Conservation (phyloP, 352 stramenopile genomes). For the Phytopythium litorale region DNA sequence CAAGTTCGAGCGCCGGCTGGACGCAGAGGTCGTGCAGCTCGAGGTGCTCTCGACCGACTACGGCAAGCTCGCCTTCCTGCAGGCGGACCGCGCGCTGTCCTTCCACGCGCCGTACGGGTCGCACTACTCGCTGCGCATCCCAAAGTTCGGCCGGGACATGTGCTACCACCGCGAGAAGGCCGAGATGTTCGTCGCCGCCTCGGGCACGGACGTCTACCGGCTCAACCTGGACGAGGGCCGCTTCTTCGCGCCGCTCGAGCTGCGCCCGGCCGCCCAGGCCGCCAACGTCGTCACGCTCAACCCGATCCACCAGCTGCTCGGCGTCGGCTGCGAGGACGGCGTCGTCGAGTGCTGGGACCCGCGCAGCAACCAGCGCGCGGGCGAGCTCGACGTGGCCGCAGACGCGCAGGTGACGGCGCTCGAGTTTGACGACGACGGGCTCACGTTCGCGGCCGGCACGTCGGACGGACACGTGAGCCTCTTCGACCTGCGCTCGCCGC, state of each 20-base stretch:
- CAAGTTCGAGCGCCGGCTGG: conserved; percentile 98
- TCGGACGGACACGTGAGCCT: conserved; percentile 91
- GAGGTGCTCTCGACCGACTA: conserved; percentile 95
- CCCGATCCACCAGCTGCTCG: conserved; percentile 89
- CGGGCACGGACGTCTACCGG: conserved; percentile 91
- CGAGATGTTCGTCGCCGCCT: conserved; percentile 94
- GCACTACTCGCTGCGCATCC: conserved; percentile 95
- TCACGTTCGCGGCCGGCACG: conserved; percentile 95
- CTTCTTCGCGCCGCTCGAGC: conserved; percentile 89
- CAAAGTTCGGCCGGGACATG: conserved; percentile 97
- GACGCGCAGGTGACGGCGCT: conserved; percentile 92
- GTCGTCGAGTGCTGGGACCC: conserved; percentile 96
- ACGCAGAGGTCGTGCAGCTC: conserved; percentile 96
- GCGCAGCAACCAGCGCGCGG: conserved; percentile 70
- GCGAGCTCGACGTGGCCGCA: conserved; percentile 50
- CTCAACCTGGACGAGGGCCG: conserved; percentile 98
- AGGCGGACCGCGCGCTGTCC: conserved; percentile 93
- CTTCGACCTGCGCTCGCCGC: conserved; percentile 96
- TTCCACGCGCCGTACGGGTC: conserved; percentile 98
- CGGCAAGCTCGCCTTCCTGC: conserved; percentile 97
- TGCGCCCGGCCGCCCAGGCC: conserved; percentile 42
- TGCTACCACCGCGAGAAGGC: conserved; percentile 95
- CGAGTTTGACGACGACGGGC: conserved; percentile 91
- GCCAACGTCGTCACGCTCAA: conserved; percentile 91
- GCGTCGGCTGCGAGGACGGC: conserved; percentile 92